Evolutionary conservation across 1,284 basidiomycete species (phyloP).

Genomic region (Puccinia novopanici): DNA sequence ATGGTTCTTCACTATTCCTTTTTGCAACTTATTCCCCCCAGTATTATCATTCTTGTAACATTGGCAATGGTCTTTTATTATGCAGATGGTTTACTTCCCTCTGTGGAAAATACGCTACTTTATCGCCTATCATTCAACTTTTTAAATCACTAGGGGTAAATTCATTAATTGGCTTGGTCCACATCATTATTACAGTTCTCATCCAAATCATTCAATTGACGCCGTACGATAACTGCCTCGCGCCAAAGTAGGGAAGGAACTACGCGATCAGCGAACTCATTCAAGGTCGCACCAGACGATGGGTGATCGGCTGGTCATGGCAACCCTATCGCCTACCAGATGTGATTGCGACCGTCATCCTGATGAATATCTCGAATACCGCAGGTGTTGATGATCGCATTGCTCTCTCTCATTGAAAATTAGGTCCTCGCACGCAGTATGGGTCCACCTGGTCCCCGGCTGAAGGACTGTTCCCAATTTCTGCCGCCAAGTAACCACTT

Average conservation of each 20-base stretch:
- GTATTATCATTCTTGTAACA: neutral
- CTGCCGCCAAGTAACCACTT: constrained; percentile 36
- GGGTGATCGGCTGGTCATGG: constrained; percentile 85
- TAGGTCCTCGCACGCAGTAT: constrained; percentile 4
- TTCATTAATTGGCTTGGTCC: constrained; percentile 15
- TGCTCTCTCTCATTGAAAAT: neutral
- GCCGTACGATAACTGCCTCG: neutral
- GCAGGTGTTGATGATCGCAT: neutral
- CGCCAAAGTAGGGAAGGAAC: constrained; percentile 70
- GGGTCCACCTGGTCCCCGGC: constrained; percentile 11
- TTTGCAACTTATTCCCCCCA: neutral
- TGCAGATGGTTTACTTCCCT: constrained; percentile 89
- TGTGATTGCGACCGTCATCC: constrained; percentile 63
- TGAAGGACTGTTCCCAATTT: constrained; percentile 19
- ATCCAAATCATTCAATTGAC: neutral
- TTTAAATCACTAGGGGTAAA: constrained; percentile 66
- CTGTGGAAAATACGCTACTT: constrained; percentile 79
- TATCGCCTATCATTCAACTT: constrained; percentile 67
- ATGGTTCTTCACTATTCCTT: constrained; percentile 30
- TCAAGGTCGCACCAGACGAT: constrained; percentile 82
- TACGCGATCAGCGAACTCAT: constrained; percentile 79
- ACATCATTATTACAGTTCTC: neutral
- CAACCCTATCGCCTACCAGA: constrained; percentile 69
- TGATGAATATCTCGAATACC: neutral
- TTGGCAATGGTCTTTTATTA: neutral